A percentile compares a stretch with the other conserved stretches of the same genome.
These are phyloP conservation scores for Sporothrix inflata DNA, from an alignment of 2,329 filamentous ascomycete genomes.

Conservation along the genomic window DNA sequence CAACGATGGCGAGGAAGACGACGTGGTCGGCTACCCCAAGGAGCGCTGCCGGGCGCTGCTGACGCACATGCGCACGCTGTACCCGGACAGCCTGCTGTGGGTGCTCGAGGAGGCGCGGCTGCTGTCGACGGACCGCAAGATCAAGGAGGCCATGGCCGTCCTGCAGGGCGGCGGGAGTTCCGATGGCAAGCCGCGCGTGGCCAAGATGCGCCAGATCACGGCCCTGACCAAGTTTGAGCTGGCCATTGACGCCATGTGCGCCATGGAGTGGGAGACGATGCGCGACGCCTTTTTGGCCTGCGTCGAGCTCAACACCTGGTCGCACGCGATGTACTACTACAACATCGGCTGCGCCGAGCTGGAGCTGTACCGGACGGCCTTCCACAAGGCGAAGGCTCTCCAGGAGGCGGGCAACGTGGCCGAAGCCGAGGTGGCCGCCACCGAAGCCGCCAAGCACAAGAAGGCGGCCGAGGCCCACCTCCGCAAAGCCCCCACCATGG, in stretches of 20 bases:
- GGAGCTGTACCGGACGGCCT: conserved; percentile 73
- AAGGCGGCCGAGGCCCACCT: conserved; percentile 70
- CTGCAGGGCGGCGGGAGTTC: conserved; percentile 48
- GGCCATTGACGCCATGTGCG: conserved; percentile 75
- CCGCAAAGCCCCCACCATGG: conserved; percentile 69
- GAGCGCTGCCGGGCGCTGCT: conserved; percentile 70
- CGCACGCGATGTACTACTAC: conserved; percentile 85
- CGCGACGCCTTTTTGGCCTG: conserved; percentile 75
- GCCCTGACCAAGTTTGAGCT: conserved; percentile 86
- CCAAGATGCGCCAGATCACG: conserved; percentile 84
- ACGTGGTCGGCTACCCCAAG: conserved; percentile 72
- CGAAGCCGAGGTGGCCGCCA: conserved; percentile 29
- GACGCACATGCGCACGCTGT: conserved; percentile 71
- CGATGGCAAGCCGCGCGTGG: conserved; percentile 52
- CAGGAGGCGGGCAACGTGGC: conserved; percentile 39
- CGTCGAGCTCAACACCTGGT: conserved; percentile 86
- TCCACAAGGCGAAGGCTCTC: conserved; percentile 44
- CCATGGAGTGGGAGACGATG: conserved; percentile 75
- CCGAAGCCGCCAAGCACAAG: conserved; percentile 58
- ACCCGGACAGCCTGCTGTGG: conserved; percentile 85
- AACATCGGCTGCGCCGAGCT: conserved; percentile 78
- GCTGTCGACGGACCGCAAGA: conserved; percentile 65
- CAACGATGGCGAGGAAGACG: conserved; percentile 46
- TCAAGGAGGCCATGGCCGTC: conserved; percentile 69
- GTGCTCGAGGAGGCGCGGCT: conserved; percentile 83